A percentile compares a stretch with the other conserved stretches of the same genome.
These are phyloP conservation scores for Fusarium fujikuroi DNA, from an alignment of 2,329 filamentous ascomycete genomes.

Conservation along the genomic window DNA sequence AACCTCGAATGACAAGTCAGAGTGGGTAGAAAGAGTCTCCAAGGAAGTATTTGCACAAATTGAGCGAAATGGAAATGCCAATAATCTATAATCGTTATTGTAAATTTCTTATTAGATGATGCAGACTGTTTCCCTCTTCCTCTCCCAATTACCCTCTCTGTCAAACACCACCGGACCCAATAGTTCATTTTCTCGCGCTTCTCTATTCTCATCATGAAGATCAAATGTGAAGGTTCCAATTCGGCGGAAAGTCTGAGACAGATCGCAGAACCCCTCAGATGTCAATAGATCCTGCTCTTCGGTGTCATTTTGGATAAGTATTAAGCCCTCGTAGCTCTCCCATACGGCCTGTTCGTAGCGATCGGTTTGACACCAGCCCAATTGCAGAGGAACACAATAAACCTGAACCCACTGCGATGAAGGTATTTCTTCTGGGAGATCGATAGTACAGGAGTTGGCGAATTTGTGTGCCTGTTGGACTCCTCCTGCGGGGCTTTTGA, in stretches of 20 bases:
- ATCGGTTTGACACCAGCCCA: conserved; percentile 1
- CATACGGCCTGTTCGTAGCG: conserved; percentile 4
- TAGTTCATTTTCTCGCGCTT: background rate
- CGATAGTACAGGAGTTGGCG: background rate
- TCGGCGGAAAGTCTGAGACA: background rate
- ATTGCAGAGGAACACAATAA: background rate
- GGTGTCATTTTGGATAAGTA: background rate
- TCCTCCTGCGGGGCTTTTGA: accelerated
- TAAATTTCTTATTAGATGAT: background rate
- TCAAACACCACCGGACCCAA: background rate
- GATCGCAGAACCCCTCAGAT: background rate
- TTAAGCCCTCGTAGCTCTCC: conserved; percentile 3
- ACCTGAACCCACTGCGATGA: background rate
- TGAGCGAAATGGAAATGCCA: too few relatives aligned
- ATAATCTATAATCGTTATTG: background rate
- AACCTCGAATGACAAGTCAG: background rate
- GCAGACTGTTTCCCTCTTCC: background rate
- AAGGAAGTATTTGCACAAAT: background rate
- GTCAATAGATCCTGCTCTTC: background rate
- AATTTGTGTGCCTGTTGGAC: background rate
- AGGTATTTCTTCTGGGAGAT: background rate
- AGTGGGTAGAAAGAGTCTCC: background rate
- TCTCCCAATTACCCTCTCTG: background rate
- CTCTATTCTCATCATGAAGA: background rate
- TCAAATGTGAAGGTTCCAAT: conserved; percentile 1